phyloP scores from a whole-genome alignment of 1,139 yeast genomes.

The Meyerozyma elateridarum region DNA sequence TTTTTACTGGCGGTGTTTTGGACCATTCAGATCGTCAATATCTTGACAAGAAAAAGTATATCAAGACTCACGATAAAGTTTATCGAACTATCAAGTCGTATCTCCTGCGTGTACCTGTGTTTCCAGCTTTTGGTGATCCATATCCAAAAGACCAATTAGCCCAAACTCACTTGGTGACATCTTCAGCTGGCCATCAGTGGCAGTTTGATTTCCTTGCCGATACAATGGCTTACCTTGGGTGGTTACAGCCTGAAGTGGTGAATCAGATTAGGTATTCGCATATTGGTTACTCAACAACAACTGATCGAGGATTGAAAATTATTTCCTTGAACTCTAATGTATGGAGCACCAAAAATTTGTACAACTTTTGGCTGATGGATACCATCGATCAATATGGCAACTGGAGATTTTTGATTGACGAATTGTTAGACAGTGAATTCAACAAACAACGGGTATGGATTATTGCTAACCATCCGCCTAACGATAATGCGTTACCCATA shows the following conservation, averaged over 20 bases:
- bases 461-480: conserved; percentile 25
- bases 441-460: conserved; percentile 31
- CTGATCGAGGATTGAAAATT: conserved; percentile 25
- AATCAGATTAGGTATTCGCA: conserved; percentile 27
- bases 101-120: conserved; percentile 19
- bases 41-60: conserved; percentile 14
- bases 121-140: conserved; percentile 26
- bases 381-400: conserved; percentile 24
- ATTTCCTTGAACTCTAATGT: conserved; percentile 29
- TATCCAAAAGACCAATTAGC: conserved; percentile 25
- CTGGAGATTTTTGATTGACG: conserved; percentile 27
- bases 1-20: conserved; percentile 28
- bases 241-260: conserved; percentile 33
- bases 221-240: conserved; percentile 29
- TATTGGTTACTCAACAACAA: conserved; percentile 22
- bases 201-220: conserved; percentile 26
- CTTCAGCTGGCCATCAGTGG: conserved; percentile 18
- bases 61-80: conserved; percentile 14
- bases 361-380: conserved; percentile 18
- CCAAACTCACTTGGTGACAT: conserved; percentile 10
- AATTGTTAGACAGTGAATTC: conserved; percentile 24
- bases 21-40: conserved; percentile 21
- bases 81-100: conserved; percentile 21
- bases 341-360: conserved; percentile 26
- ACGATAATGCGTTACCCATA: conserved; percentile 20